Conservation (phyloP, 768 basidiomycete genomes). For the Boletellus ananas region DNA sequence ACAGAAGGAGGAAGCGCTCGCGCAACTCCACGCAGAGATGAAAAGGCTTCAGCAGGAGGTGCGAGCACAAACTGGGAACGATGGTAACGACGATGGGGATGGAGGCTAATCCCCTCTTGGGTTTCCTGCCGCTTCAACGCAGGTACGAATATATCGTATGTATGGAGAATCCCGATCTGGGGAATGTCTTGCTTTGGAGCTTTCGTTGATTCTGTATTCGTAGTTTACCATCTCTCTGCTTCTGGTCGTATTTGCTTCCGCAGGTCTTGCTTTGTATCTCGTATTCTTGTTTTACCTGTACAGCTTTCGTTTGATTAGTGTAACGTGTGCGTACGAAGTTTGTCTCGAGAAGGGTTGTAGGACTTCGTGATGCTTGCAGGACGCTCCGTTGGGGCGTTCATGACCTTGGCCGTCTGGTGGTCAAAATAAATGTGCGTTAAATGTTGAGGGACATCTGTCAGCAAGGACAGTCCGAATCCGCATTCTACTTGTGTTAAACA, state of each 20-base stretch:
- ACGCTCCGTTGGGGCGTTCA: no score
- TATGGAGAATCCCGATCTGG: background rate
- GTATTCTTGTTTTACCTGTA: background rate
- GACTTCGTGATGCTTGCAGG: no score
- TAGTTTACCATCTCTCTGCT: background rate
- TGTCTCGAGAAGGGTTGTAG: no score
- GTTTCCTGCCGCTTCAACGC: background rate
- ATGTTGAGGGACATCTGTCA: no score
- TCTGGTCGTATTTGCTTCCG: background rate
- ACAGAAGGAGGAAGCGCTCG: constrained; percentile 22
- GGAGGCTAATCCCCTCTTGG: background rate
- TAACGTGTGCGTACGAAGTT: background rate
- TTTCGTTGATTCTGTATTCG: background rate
- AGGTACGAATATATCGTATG: no score
- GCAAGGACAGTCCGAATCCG: no score
- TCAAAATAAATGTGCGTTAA: no score
- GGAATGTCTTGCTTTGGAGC: background rate
- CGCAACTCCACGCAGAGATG: constrained; percentile 22
- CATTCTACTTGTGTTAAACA: no score
- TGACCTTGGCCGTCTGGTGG: no score
- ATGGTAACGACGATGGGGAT: background rate
- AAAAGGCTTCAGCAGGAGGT: constrained; percentile 15
- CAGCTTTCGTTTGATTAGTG: background rate
- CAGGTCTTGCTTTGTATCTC: background rate
- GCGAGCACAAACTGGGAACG: background rate